A percentile compares a stretch with the other conserved stretches of the same genome.
Conservation (phyloP, 2,329 filamentous ascomycete species). For the Tolypocladium ophioglossoides region DNA sequence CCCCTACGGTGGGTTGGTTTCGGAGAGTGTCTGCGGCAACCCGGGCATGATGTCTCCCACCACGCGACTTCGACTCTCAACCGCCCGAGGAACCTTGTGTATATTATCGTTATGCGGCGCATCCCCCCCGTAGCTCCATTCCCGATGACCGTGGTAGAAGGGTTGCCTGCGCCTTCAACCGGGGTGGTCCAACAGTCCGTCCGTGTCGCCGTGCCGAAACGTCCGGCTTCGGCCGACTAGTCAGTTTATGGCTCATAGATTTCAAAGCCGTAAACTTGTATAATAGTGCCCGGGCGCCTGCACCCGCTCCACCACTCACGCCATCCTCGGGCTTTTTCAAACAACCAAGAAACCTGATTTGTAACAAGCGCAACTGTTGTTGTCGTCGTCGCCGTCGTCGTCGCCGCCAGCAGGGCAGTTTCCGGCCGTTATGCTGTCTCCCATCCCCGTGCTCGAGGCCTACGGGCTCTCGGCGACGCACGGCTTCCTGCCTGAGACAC, state of each 20-base stretch:
- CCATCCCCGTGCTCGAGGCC: slow-evolving; percentile 55
- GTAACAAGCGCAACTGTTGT: no score
- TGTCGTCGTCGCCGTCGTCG: neutral
- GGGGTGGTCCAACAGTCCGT: no score
- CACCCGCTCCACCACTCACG: neutral
- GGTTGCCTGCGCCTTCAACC: no score
- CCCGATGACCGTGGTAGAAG: no score
- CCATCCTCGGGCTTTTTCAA: neutral
- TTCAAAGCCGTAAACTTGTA: neutral
- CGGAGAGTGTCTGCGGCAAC: no score
- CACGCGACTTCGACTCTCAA: no score
- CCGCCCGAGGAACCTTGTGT: neutral
- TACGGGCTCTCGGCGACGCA: slow-evolving; percentile 70
- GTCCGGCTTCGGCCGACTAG: neutral
- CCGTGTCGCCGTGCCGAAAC: neutral
- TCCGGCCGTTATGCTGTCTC: slow-evolving; percentile 38
- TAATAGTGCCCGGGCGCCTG: neutral
- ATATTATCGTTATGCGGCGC: neutral
- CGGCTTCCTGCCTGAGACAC: slow-evolving; percentile 78
- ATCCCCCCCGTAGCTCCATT: neutral
- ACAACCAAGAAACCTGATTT: neutral
- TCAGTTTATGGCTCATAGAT: neutral
- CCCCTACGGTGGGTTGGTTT: no score
- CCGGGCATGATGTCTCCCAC: no score
- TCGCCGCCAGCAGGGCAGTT: neutral